These are phyloP conservation scores for Colletotrichum spaethianum DNA, from an alignment of 2,329 filamentous ascomycete genomes.

Conservation along the genomic window DNA sequence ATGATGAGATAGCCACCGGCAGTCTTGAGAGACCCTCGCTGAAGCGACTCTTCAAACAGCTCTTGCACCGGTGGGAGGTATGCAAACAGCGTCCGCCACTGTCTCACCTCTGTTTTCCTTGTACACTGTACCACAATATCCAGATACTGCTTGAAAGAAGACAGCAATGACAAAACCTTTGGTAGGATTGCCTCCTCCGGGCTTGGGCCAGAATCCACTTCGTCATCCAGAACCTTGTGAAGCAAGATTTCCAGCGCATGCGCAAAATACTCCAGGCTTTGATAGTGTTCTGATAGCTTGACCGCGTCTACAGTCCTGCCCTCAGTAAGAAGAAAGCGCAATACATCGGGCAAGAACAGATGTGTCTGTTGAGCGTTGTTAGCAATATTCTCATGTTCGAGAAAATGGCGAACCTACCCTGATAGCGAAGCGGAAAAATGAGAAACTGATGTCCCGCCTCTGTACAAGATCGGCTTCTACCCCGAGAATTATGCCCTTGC, in stretches of 20 bases:
- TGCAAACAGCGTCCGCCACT: conserved; percentile 93
- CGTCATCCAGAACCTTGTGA: conserved; percentile 94
- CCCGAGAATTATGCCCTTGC: conserved; percentile 90
- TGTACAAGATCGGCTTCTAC: conserved; percentile 96
- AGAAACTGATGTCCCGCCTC: conserved; percentile 90
- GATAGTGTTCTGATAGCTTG: conserved; percentile 86
- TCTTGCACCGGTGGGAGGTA: conserved; percentile 92
- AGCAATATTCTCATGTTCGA: conserved; percentile 82
- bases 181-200: conserved; percentile 76
- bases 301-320: conserved; percentile 86
- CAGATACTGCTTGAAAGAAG: conserved; percentile 87
- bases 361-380: conserved; percentile 75
- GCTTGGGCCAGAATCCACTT: conserved; percentile 80
- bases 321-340: conserved; percentile 83
- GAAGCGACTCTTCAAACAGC: conserved; percentile 92
- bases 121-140: conserved; percentile 98
- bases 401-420: conserved; percentile 89
- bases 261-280: conserved; percentile 89
- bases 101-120: conserved; percentile 94
- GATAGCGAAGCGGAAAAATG: conserved; percentile 89
- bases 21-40: conserved; percentile 89
- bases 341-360: conserved; percentile 89
- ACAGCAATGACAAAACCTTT: conserved; percentile 74
- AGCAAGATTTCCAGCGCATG: conserved; percentile 93
- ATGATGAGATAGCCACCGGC: conserved; percentile 97